Percentiles rank a stretch among this genome's conserved stretches.
Evolutionary conservation across 495 filamentous ascomycete genomes (phyloP).

Genomic region (Parachaetomium inaequale): DNA sequence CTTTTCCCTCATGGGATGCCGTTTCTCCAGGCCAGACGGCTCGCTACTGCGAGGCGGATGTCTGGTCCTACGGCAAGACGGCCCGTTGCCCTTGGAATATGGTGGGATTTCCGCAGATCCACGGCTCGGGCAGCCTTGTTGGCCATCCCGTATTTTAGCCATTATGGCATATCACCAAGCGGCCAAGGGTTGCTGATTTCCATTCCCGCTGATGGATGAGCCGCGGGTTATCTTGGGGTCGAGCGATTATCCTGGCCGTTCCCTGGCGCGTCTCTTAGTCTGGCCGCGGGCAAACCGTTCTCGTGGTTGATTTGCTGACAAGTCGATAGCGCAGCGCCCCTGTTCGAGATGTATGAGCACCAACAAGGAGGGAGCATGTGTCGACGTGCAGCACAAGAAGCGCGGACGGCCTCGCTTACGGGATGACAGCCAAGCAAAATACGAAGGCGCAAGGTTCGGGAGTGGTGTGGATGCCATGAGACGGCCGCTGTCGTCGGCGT

Average conservation of each 20-base stretch:
- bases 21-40: constrained; percentile 17
- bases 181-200: neutral
- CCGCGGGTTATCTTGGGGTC: neutral
- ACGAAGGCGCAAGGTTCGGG: constrained; percentile 48
- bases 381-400: constrained; percentile 96
- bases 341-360: constrained; percentile 59
- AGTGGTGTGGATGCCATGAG: constrained; percentile 43
- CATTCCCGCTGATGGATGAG: neutral
- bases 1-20: neutral
- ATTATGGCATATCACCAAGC: constrained; percentile 6
- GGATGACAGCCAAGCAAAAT: constrained; percentile 65
- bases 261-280: neutral
- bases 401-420: constrained; percentile 86
- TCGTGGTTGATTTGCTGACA: constrained; percentile 21
- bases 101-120: constrained; percentile 24
- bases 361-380: constrained; percentile 76
- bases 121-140: constrained; percentile 4
- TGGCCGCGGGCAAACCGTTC: neutral
- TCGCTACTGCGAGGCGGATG: constrained; percentile 25
- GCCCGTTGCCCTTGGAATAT: constrained; percentile 27
- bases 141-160: constrained; percentile 24
- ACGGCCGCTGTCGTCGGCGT: constrained; percentile 45
- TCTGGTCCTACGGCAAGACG: constrained; percentile 28
- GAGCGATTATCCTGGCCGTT: constrained; percentile 1
- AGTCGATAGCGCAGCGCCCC: constrained; percentile 54